Evolutionary conservation across 2,329 filamentous ascomycete genomes (phyloP), one percentile per base, ranked within the genome.

Genomic region (Penicillium digitatum): DNA sequence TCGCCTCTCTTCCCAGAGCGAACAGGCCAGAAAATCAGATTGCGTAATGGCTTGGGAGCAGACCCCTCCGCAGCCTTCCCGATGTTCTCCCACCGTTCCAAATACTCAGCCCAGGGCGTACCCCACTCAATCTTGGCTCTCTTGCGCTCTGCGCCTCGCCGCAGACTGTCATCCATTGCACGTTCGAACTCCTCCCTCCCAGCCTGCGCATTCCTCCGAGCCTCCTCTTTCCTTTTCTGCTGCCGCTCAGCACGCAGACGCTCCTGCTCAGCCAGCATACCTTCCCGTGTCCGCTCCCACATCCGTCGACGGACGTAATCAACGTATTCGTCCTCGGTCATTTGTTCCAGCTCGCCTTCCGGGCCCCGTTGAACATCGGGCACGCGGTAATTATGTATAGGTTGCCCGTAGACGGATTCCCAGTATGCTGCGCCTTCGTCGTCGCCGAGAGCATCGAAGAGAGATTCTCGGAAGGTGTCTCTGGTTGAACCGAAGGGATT

Each of bases 361-460:
- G 75, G 49, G 66, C 82, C 82, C 68, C 78, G 66, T 60, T 73
- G 64, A 1, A 68, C 67, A 40, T 76, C 73, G 0, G 80, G 78
- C 26, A 82, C 79, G 0, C 83, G 70, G 69, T 95, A 96, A 7
- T 85, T 83, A 73, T 96, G 91, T 47, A 97, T 88, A 0, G 94
- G 93, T 71, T 97, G 93, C 1, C 91, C 92, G 74, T 97, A 99
- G n/a, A 99, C 89, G 16, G 85, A 84, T 72, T 96, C 88, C 94
- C 94, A 99, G 76, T 94, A 99, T 8, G 86, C 83, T 2, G 94
- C 94, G 44, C 93, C 94, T 75, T 99, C 94, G 69, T 97, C 93
- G 73, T 99, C 94, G 35, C 91, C 93, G 74, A 99, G 87, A 31
- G 94, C 94, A 72, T 99, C 94, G 75, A 97, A 97, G 5, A 99